Evolutionary conservation across 768 basidiomycete genomes (phyloP), one percentile per base, ranked within the genome.

Genomic region (Calocybe gangraenosa): DNA sequence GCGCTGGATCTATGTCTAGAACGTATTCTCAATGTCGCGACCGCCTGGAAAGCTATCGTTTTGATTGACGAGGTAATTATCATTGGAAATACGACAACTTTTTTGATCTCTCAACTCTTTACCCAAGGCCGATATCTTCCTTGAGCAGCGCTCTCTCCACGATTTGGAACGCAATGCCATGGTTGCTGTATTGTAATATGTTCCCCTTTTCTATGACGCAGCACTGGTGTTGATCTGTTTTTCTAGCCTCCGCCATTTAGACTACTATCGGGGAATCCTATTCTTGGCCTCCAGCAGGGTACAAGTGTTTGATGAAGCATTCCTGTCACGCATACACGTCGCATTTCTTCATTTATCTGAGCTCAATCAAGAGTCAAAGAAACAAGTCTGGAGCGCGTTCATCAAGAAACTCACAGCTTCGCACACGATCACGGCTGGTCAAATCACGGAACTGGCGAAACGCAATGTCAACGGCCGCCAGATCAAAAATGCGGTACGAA

Each of bases 401-500:
- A 68, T 84, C 47, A 53, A 54, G 28, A 78, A 76, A 50, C 68
- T 71, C 38, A 65, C 63, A 21, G 66, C 66, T 18, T 55, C 66
- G 13, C 52, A 60, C 6, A 54, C 49, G 1, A 57, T 82, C 25
- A 64, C 68, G 1, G 51, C 55, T 0, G 71, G 67, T 18, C 63
- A 82, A 47, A 66, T 81, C 32, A 60, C 55, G 23, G 59, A 65
- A 34, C 65, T 84, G 6, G 75, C 78, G 3, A 65, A 62, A 57
- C 67, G 74, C 50, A 67, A 74, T 32, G 67, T 84, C 47, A 84
- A 84, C 54, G 82, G 82, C 8, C 56, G 81, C 36, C 79, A 82
- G 64, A 83, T 84, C 58, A 86, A 82, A 74, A 84, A 86, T 51
- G 79, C 78, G 6, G 78, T 76, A 20, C 67, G 78, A 49, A 84